Conservation (phyloP, 495 filamentous ascomycete species). For the Margaritispora aquatica region DNA sequence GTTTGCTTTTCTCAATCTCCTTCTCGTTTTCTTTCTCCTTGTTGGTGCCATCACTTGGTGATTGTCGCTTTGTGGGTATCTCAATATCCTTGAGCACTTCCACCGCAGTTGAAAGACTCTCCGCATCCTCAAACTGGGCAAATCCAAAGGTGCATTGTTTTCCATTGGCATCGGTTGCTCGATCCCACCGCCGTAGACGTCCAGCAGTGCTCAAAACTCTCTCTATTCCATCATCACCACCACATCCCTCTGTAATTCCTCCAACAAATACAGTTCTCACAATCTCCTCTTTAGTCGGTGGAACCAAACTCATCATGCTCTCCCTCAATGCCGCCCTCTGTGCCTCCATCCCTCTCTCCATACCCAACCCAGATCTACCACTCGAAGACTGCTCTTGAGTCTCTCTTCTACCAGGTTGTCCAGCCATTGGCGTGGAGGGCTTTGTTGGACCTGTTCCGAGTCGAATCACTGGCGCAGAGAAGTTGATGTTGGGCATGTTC, state of each 20-base stretch:
- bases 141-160: slow-evolving; percentile 91
- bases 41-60: slow-evolving; percentile 37
- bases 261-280: slow-evolving; percentile 86
- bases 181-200: slow-evolving; percentile 75
- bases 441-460: slow-evolving; percentile 69
- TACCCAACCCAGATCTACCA: slow-evolving; percentile 63
- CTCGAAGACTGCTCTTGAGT: slow-evolving; percentile 34
- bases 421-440: slow-evolving; percentile 46
- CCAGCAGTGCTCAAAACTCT: slow-evolving; percentile 72
- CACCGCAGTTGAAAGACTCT: slow-evolving; percentile 79
- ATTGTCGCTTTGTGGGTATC: slow-evolving; percentile 73
- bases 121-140: slow-evolving; percentile 90
- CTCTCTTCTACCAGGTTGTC: slow-evolving; percentile 35
- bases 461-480: slow-evolving; percentile 93
- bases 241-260: slow-evolving; percentile 70
- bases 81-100: slow-evolving; percentile 82
- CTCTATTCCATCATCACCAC: slow-evolving; percentile 79
- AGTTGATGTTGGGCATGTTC: slow-evolving; percentile 97
- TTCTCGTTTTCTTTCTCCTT: slow-evolving; percentile 39
- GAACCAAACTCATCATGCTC: slow-evolving; percentile 68
- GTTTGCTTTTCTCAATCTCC: slow-evolving; percentile 59
- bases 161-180: slow-evolving; percentile 72
- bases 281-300: slow-evolving; percentile 85
- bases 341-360: slow-evolving; percentile 55
- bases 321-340: slow-evolving; percentile 67